Evolutionary conservation across 192 early-diverging fungal genomes (phyloP).

Genomic region (Coemansia sp.): DNA sequence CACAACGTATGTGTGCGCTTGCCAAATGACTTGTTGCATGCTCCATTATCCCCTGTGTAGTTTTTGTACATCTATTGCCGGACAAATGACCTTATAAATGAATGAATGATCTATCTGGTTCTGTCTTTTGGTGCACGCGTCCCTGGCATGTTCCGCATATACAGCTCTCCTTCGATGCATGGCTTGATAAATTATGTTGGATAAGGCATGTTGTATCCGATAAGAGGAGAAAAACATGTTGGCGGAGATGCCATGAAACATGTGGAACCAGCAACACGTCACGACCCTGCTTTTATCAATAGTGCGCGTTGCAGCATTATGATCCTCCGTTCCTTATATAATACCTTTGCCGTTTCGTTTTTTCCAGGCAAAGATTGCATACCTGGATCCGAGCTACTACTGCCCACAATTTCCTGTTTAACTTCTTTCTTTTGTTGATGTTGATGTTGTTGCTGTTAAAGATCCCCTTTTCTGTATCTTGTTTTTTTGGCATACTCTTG

Average conservation of each 20-base stretch:
- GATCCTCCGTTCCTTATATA: neutral
- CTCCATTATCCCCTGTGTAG: neutral
- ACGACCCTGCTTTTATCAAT: neutral
- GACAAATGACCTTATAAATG: neutral
- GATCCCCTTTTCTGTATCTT: no score
- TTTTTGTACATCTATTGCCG: neutral
- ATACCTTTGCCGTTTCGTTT: neutral
- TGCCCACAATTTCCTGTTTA: neutral
- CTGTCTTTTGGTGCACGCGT: neutral
- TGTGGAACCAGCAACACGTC: neutral
- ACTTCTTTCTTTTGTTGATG: neutral
- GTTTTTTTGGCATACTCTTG: no score
- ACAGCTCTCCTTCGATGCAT: neutral
- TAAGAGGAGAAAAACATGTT: neutral
- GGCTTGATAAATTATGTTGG: conserved; percentile 9
- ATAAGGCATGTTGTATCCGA: neutral
- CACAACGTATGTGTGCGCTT: neutral
- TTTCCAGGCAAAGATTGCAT: neutral
- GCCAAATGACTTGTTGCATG: conserved; percentile 6
- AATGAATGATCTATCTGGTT: conserved; percentile 9
- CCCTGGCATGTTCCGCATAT: neutral
- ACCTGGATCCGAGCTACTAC: neutral
- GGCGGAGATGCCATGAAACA: neutral
- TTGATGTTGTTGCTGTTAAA: no score
- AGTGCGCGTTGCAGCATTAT: neutral